Conservation (phyloP, 2,329 filamentous ascomycete species). For the Stachybotrys elegans region DNA sequence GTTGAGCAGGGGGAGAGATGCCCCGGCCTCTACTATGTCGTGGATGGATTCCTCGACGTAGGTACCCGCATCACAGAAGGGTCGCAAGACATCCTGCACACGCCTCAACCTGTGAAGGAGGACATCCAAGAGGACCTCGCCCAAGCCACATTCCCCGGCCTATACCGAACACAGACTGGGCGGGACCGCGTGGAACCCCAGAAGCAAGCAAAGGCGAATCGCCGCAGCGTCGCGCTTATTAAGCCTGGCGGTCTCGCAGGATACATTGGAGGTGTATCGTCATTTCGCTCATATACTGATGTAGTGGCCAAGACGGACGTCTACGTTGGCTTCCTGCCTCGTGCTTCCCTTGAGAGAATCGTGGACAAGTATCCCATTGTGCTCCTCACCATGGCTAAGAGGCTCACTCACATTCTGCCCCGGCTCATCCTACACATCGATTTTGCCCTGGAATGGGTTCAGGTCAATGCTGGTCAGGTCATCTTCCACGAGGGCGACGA, state of each 20-base stretch:
- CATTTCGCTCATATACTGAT: constrained; percentile 92
- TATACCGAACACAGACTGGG: constrained; percentile 20
- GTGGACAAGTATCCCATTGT: constrained; percentile 91
- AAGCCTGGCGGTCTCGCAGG: constrained; percentile 93
- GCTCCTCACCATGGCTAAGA: constrained; percentile 90
- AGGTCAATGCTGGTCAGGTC: constrained; percentile 90
- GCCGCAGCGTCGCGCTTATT: constrained; percentile 78
- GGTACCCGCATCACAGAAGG: constrained; percentile 57
- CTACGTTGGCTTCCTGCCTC: constrained; percentile 90
- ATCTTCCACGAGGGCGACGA: constrained; percentile 92
- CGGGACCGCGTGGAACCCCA: constrained; percentile 29
- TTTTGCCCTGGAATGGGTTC: constrained; percentile 96
- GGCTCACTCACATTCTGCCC: constrained; percentile 83
- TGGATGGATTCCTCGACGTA: constrained; percentile 94
- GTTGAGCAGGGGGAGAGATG: constrained; percentile 98
- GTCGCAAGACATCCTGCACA: constrained; percentile 27
- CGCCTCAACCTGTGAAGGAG: constrained; percentile 12
- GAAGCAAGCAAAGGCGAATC: constrained; percentile 40
- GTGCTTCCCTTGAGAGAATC: constrained; percentile 80
- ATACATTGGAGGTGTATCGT: constrained; percentile 90
- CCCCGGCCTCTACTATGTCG: constrained; percentile 92
- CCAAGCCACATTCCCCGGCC: constrained; percentile 23
- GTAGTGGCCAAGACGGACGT: constrained; percentile 97
- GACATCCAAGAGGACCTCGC: too few species aligned
- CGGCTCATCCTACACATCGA: constrained; percentile 92